These are phyloP conservation scores for Evansstolkia leycettana DNA, from an alignment of 495 filamentous ascomycete genomes.

Conservation along the genomic window DNA sequence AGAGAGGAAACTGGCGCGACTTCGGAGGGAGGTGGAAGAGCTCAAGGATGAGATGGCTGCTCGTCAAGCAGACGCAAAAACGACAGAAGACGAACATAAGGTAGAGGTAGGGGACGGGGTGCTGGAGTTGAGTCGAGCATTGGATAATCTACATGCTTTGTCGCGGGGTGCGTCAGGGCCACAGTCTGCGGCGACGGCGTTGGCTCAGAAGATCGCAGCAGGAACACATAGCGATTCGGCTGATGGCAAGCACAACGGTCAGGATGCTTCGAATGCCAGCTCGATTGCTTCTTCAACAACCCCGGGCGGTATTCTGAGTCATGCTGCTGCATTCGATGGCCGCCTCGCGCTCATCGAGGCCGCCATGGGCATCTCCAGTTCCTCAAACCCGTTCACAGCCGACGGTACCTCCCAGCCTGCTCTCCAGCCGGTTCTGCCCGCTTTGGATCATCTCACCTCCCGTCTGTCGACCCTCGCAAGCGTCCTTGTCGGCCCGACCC, in stretches of 20 bases:
- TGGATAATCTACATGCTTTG: slow-evolving; percentile 43
- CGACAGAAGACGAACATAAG: slow-evolving; percentile 13
- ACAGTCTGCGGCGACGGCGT: slow-evolving; percentile 22
- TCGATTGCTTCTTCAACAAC: slow-evolving; percentile 38
- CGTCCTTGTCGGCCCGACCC: slow-evolving; percentile 29
- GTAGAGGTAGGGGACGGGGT: slow-evolving; percentile 33
- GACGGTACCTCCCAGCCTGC: slow-evolving; percentile 44
- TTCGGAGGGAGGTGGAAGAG: slow-evolving; percentile 69
- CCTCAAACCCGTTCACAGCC: slow-evolving; percentile 51
- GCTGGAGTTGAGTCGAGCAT: slow-evolving; percentile 48
- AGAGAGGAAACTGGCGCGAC: slow-evolving; percentile 61
- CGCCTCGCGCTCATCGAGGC: slow-evolving; percentile 70
- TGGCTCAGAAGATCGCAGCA: slow-evolving; percentile 22
- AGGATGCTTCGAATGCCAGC: slow-evolving; percentile 3
- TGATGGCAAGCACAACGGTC: slow-evolving; percentile 1
- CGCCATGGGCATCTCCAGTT: slow-evolving; percentile 63
- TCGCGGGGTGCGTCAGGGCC: slow-evolving; percentile 18
- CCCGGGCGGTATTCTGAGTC: slow-evolving; percentile 52
- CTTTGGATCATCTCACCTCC: slow-evolving; percentile 50
- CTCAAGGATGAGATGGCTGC: slow-evolving; percentile 51
- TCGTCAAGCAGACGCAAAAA: slow-evolving; percentile 7
- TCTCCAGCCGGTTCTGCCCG: slow-evolving; percentile 68
- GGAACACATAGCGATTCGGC: slow-evolving; percentile 4
- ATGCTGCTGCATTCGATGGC: slow-evolving; percentile 78
- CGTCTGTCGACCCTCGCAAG: slow-evolving; percentile 29